Percentiles rank a stretch among this genome's conserved stretches.
These are phyloP conservation scores for Fusarium temperatum DNA, from an alignment of 2,329 filamentous ascomycete genomes.

Conservation along the genomic window DNA sequence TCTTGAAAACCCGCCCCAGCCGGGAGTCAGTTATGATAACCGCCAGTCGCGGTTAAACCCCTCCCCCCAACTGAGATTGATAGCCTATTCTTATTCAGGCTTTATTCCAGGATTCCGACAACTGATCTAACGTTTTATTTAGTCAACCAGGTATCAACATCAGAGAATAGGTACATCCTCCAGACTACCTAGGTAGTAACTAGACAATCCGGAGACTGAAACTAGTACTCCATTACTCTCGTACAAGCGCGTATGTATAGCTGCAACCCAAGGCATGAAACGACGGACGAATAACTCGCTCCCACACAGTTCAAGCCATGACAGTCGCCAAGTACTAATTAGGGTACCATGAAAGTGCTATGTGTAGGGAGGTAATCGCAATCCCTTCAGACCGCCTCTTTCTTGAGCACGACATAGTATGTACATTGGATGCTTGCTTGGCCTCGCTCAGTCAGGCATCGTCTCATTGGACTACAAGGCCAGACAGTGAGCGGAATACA, in stretches of 20 bases:
- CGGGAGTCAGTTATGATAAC: conserved; percentile 7
- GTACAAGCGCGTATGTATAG: neutral
- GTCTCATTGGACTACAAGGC: neutral
- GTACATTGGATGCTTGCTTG: neutral
- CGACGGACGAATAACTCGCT: neutral
- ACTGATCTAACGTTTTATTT: conserved; percentile 1
- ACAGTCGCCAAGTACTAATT: neutral
- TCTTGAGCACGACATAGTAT: neutral
- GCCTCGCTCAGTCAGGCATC: neutral
- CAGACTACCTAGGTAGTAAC: neutral
- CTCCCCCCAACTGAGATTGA: conserved; percentile 4
- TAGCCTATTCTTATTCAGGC: conserved; percentile 20
- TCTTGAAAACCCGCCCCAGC: conserved; percentile 11
- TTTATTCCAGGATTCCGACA: conserved; percentile 15
- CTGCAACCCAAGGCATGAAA: neutral
- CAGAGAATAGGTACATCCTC: neutral
- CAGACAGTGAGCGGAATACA: neutral
- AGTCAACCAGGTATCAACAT: neutral
- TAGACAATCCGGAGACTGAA: neutral
- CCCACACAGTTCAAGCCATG: neutral
- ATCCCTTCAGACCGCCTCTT: conserved; percentile 27
- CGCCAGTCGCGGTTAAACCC: conserved; percentile 27
- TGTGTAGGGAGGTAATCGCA: neutral
- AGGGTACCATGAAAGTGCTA: conserved; percentile 12
- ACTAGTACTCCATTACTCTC: conserved; percentile 2